These are phyloP conservation scores for Xylariales sp. DNA, from an alignment of 2,329 filamentous ascomycete species.

Conservation along the genomic window DNA sequence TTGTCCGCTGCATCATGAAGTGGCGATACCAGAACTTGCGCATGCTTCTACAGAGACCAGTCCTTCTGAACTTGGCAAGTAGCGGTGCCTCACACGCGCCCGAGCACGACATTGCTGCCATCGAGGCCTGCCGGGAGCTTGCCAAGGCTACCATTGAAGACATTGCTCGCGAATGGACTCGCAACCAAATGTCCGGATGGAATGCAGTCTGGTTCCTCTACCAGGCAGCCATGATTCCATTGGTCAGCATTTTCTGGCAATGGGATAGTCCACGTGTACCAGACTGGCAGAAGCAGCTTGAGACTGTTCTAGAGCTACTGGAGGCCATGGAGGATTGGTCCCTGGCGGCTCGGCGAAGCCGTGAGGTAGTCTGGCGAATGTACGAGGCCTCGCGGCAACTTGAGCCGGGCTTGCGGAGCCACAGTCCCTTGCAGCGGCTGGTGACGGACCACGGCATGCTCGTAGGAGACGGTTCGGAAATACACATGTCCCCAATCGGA, in stretches of 20 bases:
- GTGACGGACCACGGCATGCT: constrained; percentile 32
- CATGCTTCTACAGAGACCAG: constrained; percentile 70
- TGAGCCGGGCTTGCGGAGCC: constrained; percentile 28
- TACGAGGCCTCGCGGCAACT: constrained; percentile 51
- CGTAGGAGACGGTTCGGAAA: constrained; percentile 31
- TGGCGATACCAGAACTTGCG: constrained; percentile 78
- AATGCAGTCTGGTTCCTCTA: constrained; percentile 80
- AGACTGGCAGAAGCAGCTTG: constrained; percentile 54
- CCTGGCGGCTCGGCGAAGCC: constrained; percentile 55
- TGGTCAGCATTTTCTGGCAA: constrained; percentile 71
- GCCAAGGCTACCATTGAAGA: constrained; percentile 69
- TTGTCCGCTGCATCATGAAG: constrained; percentile 70
- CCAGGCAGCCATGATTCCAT: constrained; percentile 73
- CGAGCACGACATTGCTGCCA: constrained; percentile 61
- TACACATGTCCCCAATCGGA: constrained; percentile 48
- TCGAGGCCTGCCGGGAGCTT: constrained; percentile 64
- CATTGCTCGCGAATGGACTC: constrained; percentile 64
- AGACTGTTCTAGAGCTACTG: constrained; percentile 55
- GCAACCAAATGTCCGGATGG: constrained; percentile 75
- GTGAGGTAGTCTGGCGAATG: constrained; percentile 60
- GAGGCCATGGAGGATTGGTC: constrained; percentile 63
- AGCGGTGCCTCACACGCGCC: constrained; percentile 45
- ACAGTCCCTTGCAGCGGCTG: constrained; percentile 27
- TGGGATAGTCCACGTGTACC: constrained; percentile 42
- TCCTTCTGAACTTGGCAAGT: constrained; percentile 61